Evolutionary conservation across 2,329 filamentous ascomycete genomes (phyloP), one percentile per base, ranked within the genome.

Genomic region (Diaporthe ampelina): DNA sequence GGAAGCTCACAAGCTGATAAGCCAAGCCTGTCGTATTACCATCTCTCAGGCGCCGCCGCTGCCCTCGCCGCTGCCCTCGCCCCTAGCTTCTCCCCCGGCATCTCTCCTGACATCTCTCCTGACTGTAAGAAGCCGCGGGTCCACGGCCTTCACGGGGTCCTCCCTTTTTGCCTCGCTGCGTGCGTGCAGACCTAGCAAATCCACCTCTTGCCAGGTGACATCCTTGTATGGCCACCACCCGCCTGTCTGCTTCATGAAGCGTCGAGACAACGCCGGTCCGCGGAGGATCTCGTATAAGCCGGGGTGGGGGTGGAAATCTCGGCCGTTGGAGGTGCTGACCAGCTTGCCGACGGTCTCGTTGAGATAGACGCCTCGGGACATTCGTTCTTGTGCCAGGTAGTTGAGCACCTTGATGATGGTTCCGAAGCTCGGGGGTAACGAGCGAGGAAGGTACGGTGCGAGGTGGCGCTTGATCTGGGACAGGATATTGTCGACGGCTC

Each of bases 211-310:
- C 32, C 37, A 32, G 13, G 59, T 6, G 7, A 48, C 1, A 3
- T 29, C 10, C 24, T 17, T 26, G 52, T 50, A 69, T 10, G 71
- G 71, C 71, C 71, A 73, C 26, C 37, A 56, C 5, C 26, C n/a
- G 6, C 71, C 50, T 15, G 5, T 10, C 15, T 40, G 71, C n/a
- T n/a, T 32, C 50, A 73, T 21, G 61, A 73, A 73, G 8, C 5
- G n/a, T 0, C 0, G 4, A 8, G 71, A 69, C 21, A 73, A 21
- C 32, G 21, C 26, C 48, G 32, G 32, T n/a, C 48, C 11, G 50
- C 17, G 21, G 24, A 69, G 52, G 1, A 65, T 37, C 10, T 5
- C 26, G 8, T 48, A 10, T 1, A 37, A 13, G 10, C 43, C 40
- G 21, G 63, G n/a, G 29, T 10, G 4, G n/a, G 52, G 59, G 15